Percentiles rank a stretch among this genome's conserved stretches.
phyloP scores from a whole-genome alignment of 495 filamentous ascomycete genomes.

The Lasiosphaeria ovina region DNA sequence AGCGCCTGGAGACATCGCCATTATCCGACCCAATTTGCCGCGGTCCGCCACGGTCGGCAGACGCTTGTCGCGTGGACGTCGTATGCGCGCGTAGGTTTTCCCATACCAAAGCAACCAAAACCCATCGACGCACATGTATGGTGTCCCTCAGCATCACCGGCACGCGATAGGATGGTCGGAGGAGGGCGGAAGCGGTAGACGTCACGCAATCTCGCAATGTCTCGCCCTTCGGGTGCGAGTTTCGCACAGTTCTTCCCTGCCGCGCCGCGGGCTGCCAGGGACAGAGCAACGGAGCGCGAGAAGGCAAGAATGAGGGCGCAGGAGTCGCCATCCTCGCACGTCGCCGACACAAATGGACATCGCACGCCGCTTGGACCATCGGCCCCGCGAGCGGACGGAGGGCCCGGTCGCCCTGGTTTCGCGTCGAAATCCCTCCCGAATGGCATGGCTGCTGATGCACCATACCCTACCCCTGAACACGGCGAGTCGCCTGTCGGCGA shows the following conservation, averaged over 20 bases:
- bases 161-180: constrained; percentile 56
- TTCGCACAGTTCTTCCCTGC: constrained; percentile 90
- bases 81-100: constrained; percentile 28
- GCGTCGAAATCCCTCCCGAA: constrained; percentile 28
- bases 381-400: constrained; percentile 18
- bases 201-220: constrained; percentile 57
- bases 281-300: constrained; percentile 56
- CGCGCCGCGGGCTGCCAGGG: constrained; percentile 63
- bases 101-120: constrained; percentile 11
- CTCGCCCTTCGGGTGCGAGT: constrained; percentile 72
- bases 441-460: constrained; percentile 36
- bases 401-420: constrained; percentile 13
- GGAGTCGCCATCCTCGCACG: constrained; percentile 29
- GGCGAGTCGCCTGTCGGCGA: constrained; percentile 59
- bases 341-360: constrained; percentile 26
- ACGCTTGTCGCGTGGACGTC: constrained; percentile 28
- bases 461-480: constrained; percentile 50
- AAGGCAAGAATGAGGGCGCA: constrained; percentile 35
- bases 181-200: constrained; percentile 48
- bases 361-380: constrained; percentile 17
- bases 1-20: background rate
- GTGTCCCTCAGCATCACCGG: constrained; percentile 34
- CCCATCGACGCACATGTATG: constrained; percentile 39
- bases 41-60: constrained; percentile 21
- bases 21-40: constrained; percentile 2